phyloP scores from a whole-genome alignment of 1,139 yeast species.

The Candida mesenterica region DNA sequence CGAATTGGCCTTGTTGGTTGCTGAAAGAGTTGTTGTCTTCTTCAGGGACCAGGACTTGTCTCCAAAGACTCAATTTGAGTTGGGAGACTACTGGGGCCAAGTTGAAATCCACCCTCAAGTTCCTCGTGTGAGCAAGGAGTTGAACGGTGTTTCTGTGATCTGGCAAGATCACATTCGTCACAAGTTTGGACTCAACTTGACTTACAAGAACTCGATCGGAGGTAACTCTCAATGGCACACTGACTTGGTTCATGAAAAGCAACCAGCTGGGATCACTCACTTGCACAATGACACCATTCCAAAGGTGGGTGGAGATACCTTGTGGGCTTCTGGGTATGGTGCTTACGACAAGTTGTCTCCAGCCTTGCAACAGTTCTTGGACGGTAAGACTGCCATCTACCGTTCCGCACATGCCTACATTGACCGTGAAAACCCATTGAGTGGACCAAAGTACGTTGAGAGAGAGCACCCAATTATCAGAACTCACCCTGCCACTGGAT shows the following conservation, averaged over 20 bases:
- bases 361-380: constrained; percentile 46
- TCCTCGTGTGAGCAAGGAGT: constrained; percentile 19
- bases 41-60: constrained; percentile 44
- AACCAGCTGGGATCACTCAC: constrained; percentile 50
- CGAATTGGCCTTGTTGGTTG: constrained; percentile 41
- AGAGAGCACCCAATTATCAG: constrained; percentile 48
- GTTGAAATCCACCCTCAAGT: constrained; percentile 45
- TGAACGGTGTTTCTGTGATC: constrained; percentile 46
- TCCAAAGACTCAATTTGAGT: constrained; percentile 45
- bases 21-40: constrained; percentile 44
- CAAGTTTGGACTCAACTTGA: constrained; percentile 22
- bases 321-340: constrained; percentile 50
- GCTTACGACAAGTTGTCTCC: constrained; percentile 52
- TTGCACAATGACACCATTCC: constrained; percentile 48
- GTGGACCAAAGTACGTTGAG: constrained; percentile 40
- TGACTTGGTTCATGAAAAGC: constrained; percentile 46
- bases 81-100: constrained; percentile 44
- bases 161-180: constrained; percentile 48
- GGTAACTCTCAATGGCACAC: constrained; percentile 43
- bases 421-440: constrained; percentile 41
- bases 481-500: constrained; percentile 56
- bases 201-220: constrained; percentile 30
- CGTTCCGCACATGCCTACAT: constrained; percentile 42
- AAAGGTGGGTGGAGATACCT: constrained; percentile 48
- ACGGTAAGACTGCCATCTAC: constrained; percentile 48